Evolutionary conservation across 805 yeast species (phyloP).

Genomic region (Teunomyces panamensis): DNA sequence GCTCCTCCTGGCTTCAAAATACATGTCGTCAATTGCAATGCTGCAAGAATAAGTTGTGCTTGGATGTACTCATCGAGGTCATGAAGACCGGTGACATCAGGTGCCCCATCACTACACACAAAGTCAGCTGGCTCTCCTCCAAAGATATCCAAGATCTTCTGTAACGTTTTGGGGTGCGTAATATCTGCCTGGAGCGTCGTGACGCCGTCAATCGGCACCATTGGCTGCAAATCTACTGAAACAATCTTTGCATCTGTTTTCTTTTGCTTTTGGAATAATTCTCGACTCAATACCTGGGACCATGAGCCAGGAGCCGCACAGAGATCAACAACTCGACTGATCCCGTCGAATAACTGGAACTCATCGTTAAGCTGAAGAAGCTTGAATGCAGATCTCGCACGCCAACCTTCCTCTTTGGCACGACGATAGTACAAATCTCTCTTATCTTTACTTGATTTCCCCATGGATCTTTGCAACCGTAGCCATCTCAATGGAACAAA

Average conservation of each 20-base stretch:
- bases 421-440: conserved; percentile 87
- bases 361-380: conserved; percentile 87
- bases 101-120: conserved; percentile 97
- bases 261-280: conserved; percentile 47
- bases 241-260: conserved; percentile 64
- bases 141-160: conserved; percentile 71
- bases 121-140: conserved; percentile 94
- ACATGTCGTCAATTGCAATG: conserved; percentile 88
- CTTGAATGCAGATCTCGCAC: conserved; percentile 96
- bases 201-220: conserved; percentile 94
- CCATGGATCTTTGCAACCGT: conserved; percentile 44
- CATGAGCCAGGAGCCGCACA: conserved; percentile 99
- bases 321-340: conserved; percentile 84
- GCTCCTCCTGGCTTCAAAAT: conserved; percentile 85
- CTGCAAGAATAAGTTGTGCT: conserved; percentile 89
- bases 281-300: conserved; percentile 89
- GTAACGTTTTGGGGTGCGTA: conserved; percentile 89
- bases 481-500: too few species aligned
- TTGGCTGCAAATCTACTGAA: conserved; percentile 95
- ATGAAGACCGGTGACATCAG: conserved; percentile 96
- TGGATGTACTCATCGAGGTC: conserved; percentile 96
- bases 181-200: conserved; percentile 93
- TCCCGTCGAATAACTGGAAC: conserved; percentile 72
- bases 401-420: conserved; percentile 97
- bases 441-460: conserved; percentile 92